Evolutionary conservation across 768 basidiomycete genomes (phyloP).

Genomic region (Royoungia palumana): DNA sequence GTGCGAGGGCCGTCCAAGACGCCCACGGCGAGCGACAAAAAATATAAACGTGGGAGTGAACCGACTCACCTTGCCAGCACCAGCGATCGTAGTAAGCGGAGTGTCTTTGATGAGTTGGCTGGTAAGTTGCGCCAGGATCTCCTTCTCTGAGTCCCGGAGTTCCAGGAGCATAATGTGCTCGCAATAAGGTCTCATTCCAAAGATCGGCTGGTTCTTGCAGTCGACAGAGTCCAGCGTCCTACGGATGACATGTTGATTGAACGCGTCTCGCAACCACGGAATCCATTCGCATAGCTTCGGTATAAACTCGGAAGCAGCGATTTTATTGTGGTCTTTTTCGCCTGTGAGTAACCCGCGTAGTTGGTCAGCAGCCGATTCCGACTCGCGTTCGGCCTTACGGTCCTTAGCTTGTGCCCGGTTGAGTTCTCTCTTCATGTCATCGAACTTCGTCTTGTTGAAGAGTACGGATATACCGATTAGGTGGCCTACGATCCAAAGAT

Average conservation of each 20-base stretch:
- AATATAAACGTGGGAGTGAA: too few species aligned
- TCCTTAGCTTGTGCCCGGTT: not conserved
- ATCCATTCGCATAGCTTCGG: not conserved
- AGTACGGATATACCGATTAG: not conserved
- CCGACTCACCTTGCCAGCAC: too few species aligned
- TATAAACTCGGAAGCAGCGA: not conserved
- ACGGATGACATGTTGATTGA: not conserved
- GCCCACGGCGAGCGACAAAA: too few species aligned
- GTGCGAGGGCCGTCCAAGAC: too few species aligned
- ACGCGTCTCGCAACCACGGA: not conserved
- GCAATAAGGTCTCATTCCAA: not conserved
- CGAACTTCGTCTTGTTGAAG: accelerated
- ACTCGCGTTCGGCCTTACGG: not conserved
- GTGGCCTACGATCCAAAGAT: constrained; percentile 5
- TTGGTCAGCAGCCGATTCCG: not conserved
- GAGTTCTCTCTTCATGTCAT: not conserved
- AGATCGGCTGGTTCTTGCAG: not conserved
- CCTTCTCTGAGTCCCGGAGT: not conserved
- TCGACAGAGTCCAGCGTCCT: not conserved
- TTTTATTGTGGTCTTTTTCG: not conserved
- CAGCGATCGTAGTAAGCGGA: too few species aligned
- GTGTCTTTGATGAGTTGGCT: not conserved
- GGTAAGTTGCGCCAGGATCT: not conserved
- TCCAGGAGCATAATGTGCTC: not conserved
- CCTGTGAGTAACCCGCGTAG: not conserved